Evolutionary conservation across 306 rosid genomes (phyloP), one percentile per base, ranked within the genome.

Genomic region (Dalbergia cultrata): DNA sequence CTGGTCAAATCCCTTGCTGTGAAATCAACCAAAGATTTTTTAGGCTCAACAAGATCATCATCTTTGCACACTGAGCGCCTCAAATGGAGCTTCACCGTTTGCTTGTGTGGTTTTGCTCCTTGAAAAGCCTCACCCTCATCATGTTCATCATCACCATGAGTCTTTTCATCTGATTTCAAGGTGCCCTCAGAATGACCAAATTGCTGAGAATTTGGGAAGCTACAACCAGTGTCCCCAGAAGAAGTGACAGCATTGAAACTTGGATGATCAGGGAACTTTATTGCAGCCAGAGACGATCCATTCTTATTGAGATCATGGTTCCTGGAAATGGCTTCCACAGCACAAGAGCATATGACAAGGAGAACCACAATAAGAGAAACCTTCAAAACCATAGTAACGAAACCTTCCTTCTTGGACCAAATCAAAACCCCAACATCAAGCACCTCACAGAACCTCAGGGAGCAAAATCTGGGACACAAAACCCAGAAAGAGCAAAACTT

Each of bases 201-300:
- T 64, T 82, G 57, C 58, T 78, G 69, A 14, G 87, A 65, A 62
- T 71, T 81, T 71, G 86, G 22, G 74, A 89, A 63, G 75, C 82
- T 66, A 43, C 99, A 93, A 5, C 85, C 97, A 33, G 86, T 82
- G 59, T 79, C 80, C 17, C 78, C 87, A 8, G 94, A 73, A 56
- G 97, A 88, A 35, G 98, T 61, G 52, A 86, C 91, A 56, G 72
- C 85, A 77, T 82, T 85, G 85, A 85, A 88, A 87, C 88, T 88
- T 76, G 90, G 84, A 53, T 93, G 97, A 44, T 85, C 78, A 62
- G 97, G 94, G 47, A 93, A 81, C 63, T 87, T 87, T 72, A 96
- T 88, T 12, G 88, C 93, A 72, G 92, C 86, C 14, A 96, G 79
- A 64, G 90, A 75, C 73, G 98, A 93, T 76, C 86, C 90, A 78